Conservation (phyloP, 805 yeast species). For the Barnettozyma sp. region DNA sequence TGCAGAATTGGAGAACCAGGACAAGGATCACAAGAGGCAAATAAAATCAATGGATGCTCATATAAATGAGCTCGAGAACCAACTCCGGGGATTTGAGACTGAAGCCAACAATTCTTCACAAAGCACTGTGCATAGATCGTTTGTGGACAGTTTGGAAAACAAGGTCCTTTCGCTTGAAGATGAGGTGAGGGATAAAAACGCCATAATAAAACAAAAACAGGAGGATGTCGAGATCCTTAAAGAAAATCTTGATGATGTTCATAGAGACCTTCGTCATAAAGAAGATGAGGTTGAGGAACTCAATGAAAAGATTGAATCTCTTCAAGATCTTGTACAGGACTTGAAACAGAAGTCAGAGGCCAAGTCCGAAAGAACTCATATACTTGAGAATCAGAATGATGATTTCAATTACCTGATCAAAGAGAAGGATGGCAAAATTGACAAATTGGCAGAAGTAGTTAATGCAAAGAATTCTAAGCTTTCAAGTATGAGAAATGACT, state of each 20-base stretch:
- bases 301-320: conserved; percentile 13
- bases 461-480: conserved; percentile 2
- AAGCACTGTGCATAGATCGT: background rate
- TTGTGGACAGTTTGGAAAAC: conserved; percentile 14
- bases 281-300: conserved; percentile 20
- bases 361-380: conserved; percentile 6
- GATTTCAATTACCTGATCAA: conserved; percentile 13
- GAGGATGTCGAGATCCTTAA: conserved; percentile 10
- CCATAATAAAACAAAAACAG: background rate
- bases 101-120: conserved; percentile 4
- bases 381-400: conserved; percentile 12
- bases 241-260: conserved; percentile 13
- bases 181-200: background rate
- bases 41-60: conserved; percentile 1
- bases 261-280: conserved; percentile 16
- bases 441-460: conserved; percentile 11
- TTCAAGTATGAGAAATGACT: conserved; percentile 3
- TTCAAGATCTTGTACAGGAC: conserved; percentile 16
- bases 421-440: conserved; percentile 13
- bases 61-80: conserved; percentile 12
- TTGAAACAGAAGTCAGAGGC: conserved; percentile 11
- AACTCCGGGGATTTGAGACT: conserved; percentile 8
- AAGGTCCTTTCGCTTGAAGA: conserved; percentile 6
- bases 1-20: conserved; percentile 3
- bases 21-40: background rate